Conservation (phyloP, 2,329 filamentous ascomycete genomes). For the Aureobasidium sp. region DNA sequence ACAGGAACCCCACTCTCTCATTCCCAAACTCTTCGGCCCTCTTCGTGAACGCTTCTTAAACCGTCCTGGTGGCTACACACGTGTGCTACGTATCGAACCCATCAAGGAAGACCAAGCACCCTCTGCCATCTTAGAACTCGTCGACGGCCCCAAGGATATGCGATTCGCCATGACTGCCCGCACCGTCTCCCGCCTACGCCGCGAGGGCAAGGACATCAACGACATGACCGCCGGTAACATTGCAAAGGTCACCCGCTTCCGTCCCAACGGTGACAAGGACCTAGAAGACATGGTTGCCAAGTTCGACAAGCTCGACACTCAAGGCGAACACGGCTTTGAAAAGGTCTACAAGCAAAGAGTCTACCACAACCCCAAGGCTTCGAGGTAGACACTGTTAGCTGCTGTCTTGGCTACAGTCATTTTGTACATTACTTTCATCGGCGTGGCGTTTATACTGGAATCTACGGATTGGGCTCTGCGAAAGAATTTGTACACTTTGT, state of each 20-base stretch:
- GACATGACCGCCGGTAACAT: conserved; percentile 71
- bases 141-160: conserved; percentile 89
- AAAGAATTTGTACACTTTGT: neutral
- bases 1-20: conserved; percentile 58
- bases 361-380: conserved; percentile 2
- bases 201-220: conserved; percentile 49
- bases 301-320: conserved; percentile 29
- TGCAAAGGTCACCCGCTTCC: conserved; percentile 71
- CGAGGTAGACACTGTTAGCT: neutral
- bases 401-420: neutral
- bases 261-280: conserved; percentile 55
- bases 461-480: neutral
- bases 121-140: conserved; percentile 86
- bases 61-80: conserved; percentile 87
- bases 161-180: conserved; percentile 90
- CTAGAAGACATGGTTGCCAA: conserved; percentile 54
- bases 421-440: neutral
- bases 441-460: neutral
- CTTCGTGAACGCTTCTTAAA: conserved; percentile 69
- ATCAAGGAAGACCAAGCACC: conserved; percentile 79
- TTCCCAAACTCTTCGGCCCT: conserved; percentile 83
- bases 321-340: conserved; percentile 28
- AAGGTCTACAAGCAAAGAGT: conserved; percentile 25
- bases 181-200: conserved; percentile 57
- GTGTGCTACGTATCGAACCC: conserved; percentile 85